Base-by-base conservation (phyloP, 1,139 yeast species). In the Hyphopichia khmerensis region DNA sequence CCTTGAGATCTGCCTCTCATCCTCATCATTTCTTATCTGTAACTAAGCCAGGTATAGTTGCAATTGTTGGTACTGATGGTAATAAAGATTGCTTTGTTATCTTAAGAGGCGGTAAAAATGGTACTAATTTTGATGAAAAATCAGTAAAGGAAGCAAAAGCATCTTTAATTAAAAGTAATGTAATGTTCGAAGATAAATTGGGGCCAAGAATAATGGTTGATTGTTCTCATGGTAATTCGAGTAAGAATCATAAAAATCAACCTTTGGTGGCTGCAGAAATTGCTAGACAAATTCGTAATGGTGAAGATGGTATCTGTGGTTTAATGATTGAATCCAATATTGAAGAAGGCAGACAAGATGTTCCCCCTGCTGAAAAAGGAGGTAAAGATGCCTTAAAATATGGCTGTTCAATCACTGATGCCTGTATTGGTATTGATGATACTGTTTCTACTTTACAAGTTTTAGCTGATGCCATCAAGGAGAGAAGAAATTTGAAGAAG, bases 11-110 rank as follows among this genome's bases (percentile, higher is more conserved):
- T 41, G 95, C 98, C 44, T 79, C 95, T 39, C 85, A 84, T 63
- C 82, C 95, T 35, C 99, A 93, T 64, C 98, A 90, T 68, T 93
- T 93, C 77, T 81, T 93, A 86, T 93, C 96, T 50, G 97, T 93
- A 59, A 91, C 98, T 46, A 93, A 64, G 46, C 72, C 72, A 24
- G 99, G 98, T 60, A 80, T 88, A 49, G 97, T 95, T 44, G 98
- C 99, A 44, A 93, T 93, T 66, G 88, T 95, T 51, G 85, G 96
- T 51, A 93, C 99, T 49, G 87, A 85, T 68, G 98, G 98, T 67
- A 91, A 91, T 67, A 82, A 87, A 53, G 82, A 87, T 70, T 83
- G 93, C 64, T 87, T 87, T 65, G 87, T 93, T 52, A 90, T 93
- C 57, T 77, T 93, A 60, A 84, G 99, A 72, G 99, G 99, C 54